Conservation (phyloP, 176 grass and related monocot genomes). For the Aegilops umbellulata region DNA sequence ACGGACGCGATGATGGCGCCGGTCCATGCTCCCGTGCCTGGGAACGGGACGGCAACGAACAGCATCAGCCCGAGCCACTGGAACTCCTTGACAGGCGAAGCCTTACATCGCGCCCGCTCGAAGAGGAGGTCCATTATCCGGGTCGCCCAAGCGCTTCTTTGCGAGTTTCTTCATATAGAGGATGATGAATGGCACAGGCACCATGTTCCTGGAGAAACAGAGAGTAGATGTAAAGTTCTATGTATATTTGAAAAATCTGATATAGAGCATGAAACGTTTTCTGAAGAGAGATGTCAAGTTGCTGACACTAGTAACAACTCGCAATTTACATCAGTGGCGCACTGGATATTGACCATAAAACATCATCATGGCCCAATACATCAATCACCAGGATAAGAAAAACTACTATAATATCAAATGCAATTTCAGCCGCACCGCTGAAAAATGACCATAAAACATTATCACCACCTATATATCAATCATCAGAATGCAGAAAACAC, state of each 20-base stretch:
- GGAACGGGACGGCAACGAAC: too few species aligned
- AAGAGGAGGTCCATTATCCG: too few species aligned
- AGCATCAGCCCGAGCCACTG: too few species aligned
- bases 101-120: too few species aligned
- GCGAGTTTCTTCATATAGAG: too few species aligned
- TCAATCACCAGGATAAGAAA: neutral
- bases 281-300: neutral
- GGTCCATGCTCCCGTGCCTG: too few species aligned
- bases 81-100: too few species aligned
- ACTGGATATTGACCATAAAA: neutral
- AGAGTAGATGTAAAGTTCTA: neutral
- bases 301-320: neutral
- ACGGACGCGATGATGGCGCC: too few species aligned
- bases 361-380: too few species aligned
- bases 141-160: too few species aligned
- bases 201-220: slow-evolving; percentile 1
- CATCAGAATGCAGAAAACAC: neutral
- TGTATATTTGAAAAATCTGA: neutral
- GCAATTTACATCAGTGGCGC: neutral
- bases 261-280: neutral
- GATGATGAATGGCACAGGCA: too few species aligned
- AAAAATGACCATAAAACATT: neutral
- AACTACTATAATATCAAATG: neutral
- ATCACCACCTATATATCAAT: neutral
- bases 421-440: neutral